Percentiles rank a stretch among this genome's conserved stretches.
Conservation (phyloP, 371 early-diverging fungal species). For the Mucor piriformis region DNA sequence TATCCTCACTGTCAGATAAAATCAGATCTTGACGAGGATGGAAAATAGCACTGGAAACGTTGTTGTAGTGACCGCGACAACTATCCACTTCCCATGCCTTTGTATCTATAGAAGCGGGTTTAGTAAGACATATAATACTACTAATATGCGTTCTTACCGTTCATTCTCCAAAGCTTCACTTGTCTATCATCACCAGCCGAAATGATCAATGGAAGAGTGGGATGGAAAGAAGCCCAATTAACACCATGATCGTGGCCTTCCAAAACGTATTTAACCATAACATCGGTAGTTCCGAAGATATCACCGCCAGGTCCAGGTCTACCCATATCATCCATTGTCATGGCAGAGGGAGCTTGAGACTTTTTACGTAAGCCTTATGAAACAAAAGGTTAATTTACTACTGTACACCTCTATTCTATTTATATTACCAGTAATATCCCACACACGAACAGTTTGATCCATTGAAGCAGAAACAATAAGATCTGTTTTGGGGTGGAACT, state of each 20-base stretch:
- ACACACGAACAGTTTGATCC: conserved; percentile 98
- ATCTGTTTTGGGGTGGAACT: conserved; percentile 97
- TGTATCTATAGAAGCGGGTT: conserved; percentile 58
- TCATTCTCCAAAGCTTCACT: conserved; percentile 98
- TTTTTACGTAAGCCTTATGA: conserved; percentile 83
- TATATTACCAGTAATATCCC: conserved; percentile 93
- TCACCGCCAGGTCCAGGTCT: conserved; percentile 73
- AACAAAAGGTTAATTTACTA: neutral
- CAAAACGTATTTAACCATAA: conserved; percentile 96
- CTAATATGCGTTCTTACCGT: conserved; percentile 56
- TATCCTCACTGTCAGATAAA: conserved; percentile 95
- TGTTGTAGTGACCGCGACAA: conserved; percentile 98
- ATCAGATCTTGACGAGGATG: conserved; percentile 94
- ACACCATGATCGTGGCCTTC: conserved; percentile 99
- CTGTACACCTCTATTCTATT: neutral
- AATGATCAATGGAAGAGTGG: conserved; percentile 90
- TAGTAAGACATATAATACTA: neutral
- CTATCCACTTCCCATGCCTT: conserved; percentile 98
- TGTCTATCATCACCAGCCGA: conserved; percentile 98
- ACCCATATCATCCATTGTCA: conserved; percentile 63
- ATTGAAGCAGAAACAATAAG: conserved; percentile 95
- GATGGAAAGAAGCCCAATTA: conserved; percentile 98
- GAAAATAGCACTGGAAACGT: conserved; percentile 92
- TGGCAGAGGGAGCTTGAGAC: conserved; percentile 66
- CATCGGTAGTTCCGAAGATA: conserved; percentile 94